A percentile compares a stretch with the other conserved stretches of the same genome.
Conservation (phyloP, 2,329 filamentous ascomycete genomes). For the Diaporthe australafricana region DNA sequence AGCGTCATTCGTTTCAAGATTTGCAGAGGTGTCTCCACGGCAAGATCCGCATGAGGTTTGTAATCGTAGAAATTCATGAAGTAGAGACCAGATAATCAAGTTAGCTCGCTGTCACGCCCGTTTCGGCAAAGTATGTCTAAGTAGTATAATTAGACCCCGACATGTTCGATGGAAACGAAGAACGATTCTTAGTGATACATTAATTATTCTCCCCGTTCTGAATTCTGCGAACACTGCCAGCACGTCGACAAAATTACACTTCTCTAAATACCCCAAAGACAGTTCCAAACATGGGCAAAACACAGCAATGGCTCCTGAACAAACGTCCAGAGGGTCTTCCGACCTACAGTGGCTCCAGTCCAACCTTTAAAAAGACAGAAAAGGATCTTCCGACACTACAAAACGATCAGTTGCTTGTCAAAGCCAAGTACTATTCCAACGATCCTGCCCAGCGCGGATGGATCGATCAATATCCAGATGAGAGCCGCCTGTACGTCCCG, state of each 20-base stretch:
- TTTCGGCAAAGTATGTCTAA: background rate
- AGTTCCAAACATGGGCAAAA: slow-evolving; percentile 9
- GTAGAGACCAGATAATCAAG: background rate
- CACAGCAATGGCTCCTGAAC: slow-evolving; percentile 24
- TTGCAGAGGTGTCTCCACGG: background rate
- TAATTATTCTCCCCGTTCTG: too few relatives aligned
- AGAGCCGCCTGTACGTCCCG: slow-evolving; percentile 70
- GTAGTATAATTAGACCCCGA: too few relatives aligned
- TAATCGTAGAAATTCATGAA: background rate
- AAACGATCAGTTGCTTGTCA: slow-evolving; percentile 73
- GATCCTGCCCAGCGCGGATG: slow-evolving; percentile 83
- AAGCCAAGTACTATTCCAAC: slow-evolving; percentile 73
- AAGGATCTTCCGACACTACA: slow-evolving; percentile 57
- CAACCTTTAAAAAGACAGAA: slow-evolving; percentile 10
- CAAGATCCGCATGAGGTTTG: background rate
- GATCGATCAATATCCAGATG: slow-evolving; percentile 54
- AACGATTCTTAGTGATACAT: too few relatives aligned
- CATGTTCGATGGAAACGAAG: too few relatives aligned
- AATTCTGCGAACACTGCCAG: background rate
- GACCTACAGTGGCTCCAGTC: slow-evolving; percentile 8
- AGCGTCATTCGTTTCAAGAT: background rate
- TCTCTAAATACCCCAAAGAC: background rate
- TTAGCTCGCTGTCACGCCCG: background rate
- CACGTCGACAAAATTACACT: background rate
- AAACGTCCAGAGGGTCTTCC: slow-evolving; percentile 15